phyloP scores from a whole-genome alignment of 331 rosid species.

The Phaseolus coccineus region DNA sequence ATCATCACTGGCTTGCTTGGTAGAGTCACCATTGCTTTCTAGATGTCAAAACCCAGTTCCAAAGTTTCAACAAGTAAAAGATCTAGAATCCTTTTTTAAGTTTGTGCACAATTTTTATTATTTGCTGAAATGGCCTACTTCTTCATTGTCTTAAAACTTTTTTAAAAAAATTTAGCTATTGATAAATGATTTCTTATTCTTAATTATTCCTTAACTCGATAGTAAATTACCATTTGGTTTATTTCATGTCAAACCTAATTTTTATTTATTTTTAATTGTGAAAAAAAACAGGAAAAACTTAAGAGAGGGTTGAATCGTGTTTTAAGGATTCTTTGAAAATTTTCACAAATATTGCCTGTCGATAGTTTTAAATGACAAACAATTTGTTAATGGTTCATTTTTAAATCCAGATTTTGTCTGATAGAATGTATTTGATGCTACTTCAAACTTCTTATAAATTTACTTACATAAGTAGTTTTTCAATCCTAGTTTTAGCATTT shows the following conservation, averaged over 20 bases:
- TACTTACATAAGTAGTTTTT: too few species aligned
- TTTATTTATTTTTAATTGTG: neutral
- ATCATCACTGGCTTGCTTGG: slow-evolving; percentile 78
- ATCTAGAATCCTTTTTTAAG: slow-evolving; percentile 36
- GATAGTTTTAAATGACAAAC: too few species aligned
- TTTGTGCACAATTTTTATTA: slow-evolving; percentile 37
- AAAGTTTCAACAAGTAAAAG: slow-evolving; percentile 83
- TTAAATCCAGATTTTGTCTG: too few species aligned
- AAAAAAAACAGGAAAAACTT: too few species aligned
- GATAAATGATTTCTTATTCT: slow-evolving; percentile 15
- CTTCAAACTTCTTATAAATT: too few species aligned
- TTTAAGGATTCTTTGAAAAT: too few species aligned
- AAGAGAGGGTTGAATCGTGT: too few species aligned
- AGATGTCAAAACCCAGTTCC: slow-evolving; percentile 62
- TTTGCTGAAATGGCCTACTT: slow-evolving; percentile 37
- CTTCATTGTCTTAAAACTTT: slow-evolving; percentile 27
- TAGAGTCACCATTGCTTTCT: slow-evolving; percentile 52
- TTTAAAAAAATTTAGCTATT: neutral
- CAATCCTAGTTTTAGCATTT: too few species aligned
- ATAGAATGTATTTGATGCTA: too few species aligned
- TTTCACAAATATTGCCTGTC: too few species aligned
- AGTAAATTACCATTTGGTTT: neutral
- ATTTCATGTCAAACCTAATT: neutral
- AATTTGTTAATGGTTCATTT: too few species aligned
- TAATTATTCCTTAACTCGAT: neutral